Evolutionary conservation across 441 rosid genomes (phyloP), one percentile per base, ranked within the genome.

Genomic region (Capsella rubella): DNA sequence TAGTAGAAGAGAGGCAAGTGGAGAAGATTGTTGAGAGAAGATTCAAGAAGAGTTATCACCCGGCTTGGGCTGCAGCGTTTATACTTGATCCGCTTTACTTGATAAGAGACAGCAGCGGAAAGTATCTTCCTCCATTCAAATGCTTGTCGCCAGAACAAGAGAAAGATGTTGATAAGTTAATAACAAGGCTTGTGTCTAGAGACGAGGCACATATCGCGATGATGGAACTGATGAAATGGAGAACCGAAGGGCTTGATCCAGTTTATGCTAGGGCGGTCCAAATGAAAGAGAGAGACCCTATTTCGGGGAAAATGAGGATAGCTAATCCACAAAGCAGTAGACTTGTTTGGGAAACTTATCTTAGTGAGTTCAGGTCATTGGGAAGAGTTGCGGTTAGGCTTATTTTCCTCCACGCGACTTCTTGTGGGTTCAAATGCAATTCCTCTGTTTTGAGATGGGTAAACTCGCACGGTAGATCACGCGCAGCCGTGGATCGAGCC

Each of bases 161-260:
- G 76, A 95, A 95, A 71, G 99, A 95, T 74, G 98, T 92, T 15
- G 98, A 91, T 77, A 90, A 87, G 90, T 92, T 95, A 51, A 88
- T 95, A 49, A 95, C 97, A 18, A 83, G 98, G 81, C 98, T 95
- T 42, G 99, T 95, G 53, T 84, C 92, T 0, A 82, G 90, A 79
- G 98, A 95, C 57, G 99, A 95, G 71, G 99, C 99, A 39, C 99
- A 92, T 75, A 87, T 95, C 58, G 97, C 92, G 1, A 71, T 95
- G 32, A 95, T 95, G 99, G 99, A 95, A 62, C 89, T 95, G 65
- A 92, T 95, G 99, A 95, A 95, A 79, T 95, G 99, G 99, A 84
- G 98, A 80, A 89, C 97, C 15, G 90, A 87, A 82, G 99, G 99
- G 64, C 97, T 95, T 52, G 96, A 95, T 74, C 96, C 98, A 0